Evolutionary conservation across 805 yeast genomes (phyloP), one percentile per base, ranked within the genome.

Genomic region (Lipomyces yamanashiensis): DNA sequence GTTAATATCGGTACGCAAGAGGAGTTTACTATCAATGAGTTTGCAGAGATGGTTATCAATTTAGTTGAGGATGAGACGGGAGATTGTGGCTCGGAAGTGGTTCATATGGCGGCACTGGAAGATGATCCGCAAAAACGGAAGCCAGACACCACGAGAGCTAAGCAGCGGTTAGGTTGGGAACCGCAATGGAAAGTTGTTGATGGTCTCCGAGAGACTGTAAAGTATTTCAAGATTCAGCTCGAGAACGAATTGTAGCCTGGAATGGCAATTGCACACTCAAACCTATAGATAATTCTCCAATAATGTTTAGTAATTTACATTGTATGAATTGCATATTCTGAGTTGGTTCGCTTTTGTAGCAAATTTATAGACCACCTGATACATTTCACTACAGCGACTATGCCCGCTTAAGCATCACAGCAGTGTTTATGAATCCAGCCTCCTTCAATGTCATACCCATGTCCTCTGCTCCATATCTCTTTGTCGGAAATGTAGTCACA

Each of bases 401-500:
- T 2, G 64, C 64, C 15, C 50, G 67, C 53, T 56, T 48, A 39
- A 66, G 51, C 62, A 71, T 70, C 21, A 74, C 69, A 7, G 69
- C 74, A 21, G 77, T 70, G 55, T 75, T 75, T 43, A 75, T 66
- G 33, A 75, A 67, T 7, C 71, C 74, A n/a, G 72, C 71, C 55
- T 75, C 75, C 28, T 68, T 69, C 40, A 75, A 58, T 0, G 74
- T 68, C 63, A 69, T 58, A 28, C 65, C 69, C 45, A 72, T 64
- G 37, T 72, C 74, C 21, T 63, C 70, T 9, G 50, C 44, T 7
- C 69, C 62, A 36, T 59, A 67, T 9, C 66, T 62, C 44, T 67
- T 58, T 13, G 73, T 72, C 15, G 78, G 78, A 56, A 74, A 76
- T 10, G 76, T 71, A 36, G 76, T 72, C 44, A 68, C 58, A 40